Conservation (phyloP, 1,139 yeast species). For the Hansenula anomala region DNA sequence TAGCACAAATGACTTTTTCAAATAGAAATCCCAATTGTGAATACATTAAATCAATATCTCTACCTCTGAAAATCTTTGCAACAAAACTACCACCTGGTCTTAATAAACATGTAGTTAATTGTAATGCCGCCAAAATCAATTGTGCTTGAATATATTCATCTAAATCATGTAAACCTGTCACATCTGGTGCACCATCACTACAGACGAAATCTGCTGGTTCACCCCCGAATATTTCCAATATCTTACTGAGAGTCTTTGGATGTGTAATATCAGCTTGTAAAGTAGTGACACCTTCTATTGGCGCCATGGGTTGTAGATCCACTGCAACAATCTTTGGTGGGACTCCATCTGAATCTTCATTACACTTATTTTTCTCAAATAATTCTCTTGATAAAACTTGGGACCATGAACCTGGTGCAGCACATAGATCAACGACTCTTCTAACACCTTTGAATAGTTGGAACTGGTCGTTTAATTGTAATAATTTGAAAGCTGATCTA, state of each 20-base stretch:
- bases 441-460: slow-evolving; percentile 67
- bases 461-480: slow-evolving; percentile 87
- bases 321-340: slow-evolving; percentile 81
- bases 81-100: slow-evolving; percentile 90
- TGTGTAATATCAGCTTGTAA: slow-evolving; percentile 97
- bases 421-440: slow-evolving; percentile 93
- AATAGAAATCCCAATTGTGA: slow-evolving; percentile 83
- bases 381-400: slow-evolving; percentile 83
- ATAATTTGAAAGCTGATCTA: slow-evolving; percentile 86
- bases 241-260: slow-evolving; percentile 75
- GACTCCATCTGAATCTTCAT: slow-evolving; percentile 24
- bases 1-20: slow-evolving; percentile 87
- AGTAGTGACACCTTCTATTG: slow-evolving; percentile 81
- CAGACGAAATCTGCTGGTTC: slow-evolving; percentile 93
- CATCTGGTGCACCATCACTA: slow-evolving; percentile 98
- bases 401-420: slow-evolving; percentile 99
- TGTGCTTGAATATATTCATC: slow-evolving; percentile 98
- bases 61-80: slow-evolving; percentile 92
- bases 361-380: slow-evolving; percentile 36
- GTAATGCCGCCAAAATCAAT: slow-evolving; percentile 82
- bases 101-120: slow-evolving; percentile 81
- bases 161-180: slow-evolving; percentile 91
- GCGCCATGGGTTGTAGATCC: slow-evolving; percentile 96
- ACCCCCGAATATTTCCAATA: slow-evolving; percentile 79
- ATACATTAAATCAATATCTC: slow-evolving; percentile 89